These are phyloP conservation scores for Hypoxylon intermedium DNA, from an alignment of 495 filamentous ascomycete genomes.

Conservation along the genomic window DNA sequence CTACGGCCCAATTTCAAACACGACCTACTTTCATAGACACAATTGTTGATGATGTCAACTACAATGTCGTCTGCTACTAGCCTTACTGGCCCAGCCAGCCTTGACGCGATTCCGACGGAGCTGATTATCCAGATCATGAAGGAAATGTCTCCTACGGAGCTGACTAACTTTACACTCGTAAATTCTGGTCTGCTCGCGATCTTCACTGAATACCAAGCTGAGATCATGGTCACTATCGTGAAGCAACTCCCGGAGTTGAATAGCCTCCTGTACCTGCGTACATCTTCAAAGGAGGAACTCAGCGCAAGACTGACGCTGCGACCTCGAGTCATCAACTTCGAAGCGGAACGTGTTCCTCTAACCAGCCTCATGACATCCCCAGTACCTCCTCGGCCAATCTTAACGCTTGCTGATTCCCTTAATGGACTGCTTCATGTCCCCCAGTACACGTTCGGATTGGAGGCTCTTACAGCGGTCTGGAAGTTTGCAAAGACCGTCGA, in stretches of 20 bases:
- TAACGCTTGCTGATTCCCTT: too few relatives aligned
- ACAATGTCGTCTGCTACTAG: too few relatives aligned
- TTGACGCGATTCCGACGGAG: slow-evolving; percentile 38
- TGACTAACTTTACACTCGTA: slow-evolving; percentile 32
- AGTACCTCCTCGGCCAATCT: too few relatives aligned
- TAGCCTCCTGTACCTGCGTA: slow-evolving; percentile 23
- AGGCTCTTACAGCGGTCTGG: too few relatives aligned
- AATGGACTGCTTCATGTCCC: too few relatives aligned
- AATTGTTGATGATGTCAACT: too few relatives aligned
- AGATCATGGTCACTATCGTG: slow-evolving; percentile 38
- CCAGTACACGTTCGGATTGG: too few relatives aligned
- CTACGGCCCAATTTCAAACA: too few relatives aligned
- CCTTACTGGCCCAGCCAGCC: neutral
- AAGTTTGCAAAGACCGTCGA: slow-evolving; percentile 33
- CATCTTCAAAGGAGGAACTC: slow-evolving; percentile 6
- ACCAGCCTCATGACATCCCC: too few relatives aligned
- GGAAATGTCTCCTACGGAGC: slow-evolving; percentile 36
- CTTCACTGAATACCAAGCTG: slow-evolving; percentile 31
- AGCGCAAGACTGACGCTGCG: slow-evolving; percentile 19
- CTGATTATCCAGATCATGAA: slow-evolving; percentile 45
- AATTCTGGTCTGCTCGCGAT: slow-evolving; percentile 33
- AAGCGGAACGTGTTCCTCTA: too few relatives aligned
- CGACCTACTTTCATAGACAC: too few relatives aligned
- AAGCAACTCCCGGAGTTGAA: slow-evolving; percentile 29
- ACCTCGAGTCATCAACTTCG: slow-evolving; percentile 23